A percentile compares a stretch with the other conserved stretches of the same genome.
Evolutionary conservation across 306 rosid genomes (phyloP).

Genomic region (Begonia peltatifolia): DNA sequence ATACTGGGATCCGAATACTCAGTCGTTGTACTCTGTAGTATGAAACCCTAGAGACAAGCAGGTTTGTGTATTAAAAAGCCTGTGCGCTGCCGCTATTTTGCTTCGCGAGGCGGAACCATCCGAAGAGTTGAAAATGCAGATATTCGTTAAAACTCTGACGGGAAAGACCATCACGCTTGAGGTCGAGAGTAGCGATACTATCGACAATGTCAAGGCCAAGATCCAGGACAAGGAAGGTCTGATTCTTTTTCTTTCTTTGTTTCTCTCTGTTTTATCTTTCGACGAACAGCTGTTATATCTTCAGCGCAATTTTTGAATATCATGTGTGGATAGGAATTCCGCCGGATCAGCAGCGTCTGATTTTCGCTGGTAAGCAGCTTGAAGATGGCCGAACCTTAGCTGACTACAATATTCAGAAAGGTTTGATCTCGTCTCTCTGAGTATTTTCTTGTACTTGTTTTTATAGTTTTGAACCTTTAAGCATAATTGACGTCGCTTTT

Average conservation of each 20-base stretch:
- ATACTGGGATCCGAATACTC: no score
- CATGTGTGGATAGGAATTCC: background rate
- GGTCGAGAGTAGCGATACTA: background rate
- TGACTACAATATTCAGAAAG: background rate
- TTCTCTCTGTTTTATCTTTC: background rate
- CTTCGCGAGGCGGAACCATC: background rate
- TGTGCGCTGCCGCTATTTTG: no score
- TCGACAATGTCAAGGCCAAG: constrained; percentile 1
- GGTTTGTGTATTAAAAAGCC: no score
- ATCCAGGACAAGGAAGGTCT: constrained; percentile 1
- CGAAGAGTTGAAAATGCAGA: background rate
- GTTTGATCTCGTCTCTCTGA: background rate
- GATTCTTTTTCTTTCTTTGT: background rate
- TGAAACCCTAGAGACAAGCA: no score
- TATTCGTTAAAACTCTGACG: constrained; percentile 1
- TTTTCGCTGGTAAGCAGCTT: background rate
- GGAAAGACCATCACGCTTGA: constrained; percentile 2
- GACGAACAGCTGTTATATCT: background rate
- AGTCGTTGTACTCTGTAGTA: no score
- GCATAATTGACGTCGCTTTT: background rate
- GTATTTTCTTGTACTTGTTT: background rate
- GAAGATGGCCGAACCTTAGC: background rate
- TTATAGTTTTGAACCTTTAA: background rate
- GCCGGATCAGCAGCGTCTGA: constrained; percentile 1
- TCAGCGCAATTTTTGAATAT: background rate